Conservation (phyloP, 2,329 filamentous ascomycete genomes). For the Magnaporthiopsis incrustans region DNA sequence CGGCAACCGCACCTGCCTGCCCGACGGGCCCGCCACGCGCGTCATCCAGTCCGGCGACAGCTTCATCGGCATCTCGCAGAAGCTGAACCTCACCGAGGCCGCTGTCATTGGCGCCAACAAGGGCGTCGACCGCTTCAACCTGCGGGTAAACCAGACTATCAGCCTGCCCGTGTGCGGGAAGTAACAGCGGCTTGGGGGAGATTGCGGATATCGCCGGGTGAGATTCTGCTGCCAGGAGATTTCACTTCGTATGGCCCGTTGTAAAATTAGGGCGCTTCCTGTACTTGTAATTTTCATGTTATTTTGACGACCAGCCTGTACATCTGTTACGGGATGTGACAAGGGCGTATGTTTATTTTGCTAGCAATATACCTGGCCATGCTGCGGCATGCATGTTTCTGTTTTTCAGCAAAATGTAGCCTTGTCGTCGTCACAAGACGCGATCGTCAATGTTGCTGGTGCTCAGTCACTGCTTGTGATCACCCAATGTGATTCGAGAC, state of each 20-base stretch:
- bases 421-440: background rate
- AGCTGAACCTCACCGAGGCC: slow-evolving; percentile 1
- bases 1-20: background rate
- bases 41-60: slow-evolving; percentile 5
- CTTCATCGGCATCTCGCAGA: slow-evolving; percentile 3
- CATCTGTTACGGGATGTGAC: background rate
- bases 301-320: background rate
- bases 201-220: background rate
- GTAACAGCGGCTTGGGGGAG: background rate
- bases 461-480: background rate
- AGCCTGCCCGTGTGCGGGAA: slow-evolving; percentile 3
- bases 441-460: background rate
- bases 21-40: background rate
- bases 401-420: background rate
- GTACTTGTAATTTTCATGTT: background rate
- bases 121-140: slow-evolving; percentile 3
- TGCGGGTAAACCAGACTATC: background rate
- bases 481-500: background rate
- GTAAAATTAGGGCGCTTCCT: background rate
- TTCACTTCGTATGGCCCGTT: background rate
- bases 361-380: background rate
- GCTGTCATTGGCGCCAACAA: background rate
- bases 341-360: background rate
- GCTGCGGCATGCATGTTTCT: background rate
- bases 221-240: background rate